Evolutionary conservation across 139 green algal genomes (phyloP).

Genomic region (Chlorella sp.): DNA sequence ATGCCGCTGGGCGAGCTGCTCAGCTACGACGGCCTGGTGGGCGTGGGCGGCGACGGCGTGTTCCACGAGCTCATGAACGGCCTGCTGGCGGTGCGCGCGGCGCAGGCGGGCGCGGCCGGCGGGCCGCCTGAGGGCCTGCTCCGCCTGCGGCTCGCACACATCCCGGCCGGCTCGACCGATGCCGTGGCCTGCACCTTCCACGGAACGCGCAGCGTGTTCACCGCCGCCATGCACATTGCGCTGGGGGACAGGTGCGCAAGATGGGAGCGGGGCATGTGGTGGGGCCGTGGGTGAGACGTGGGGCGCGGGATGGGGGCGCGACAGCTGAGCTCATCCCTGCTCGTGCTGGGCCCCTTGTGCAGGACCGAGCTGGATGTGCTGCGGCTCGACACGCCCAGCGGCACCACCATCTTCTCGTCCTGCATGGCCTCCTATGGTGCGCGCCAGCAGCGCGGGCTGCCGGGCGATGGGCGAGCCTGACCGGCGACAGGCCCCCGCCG

Average conservation of each 20-base stretch:
- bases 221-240: constrained; percentile 82
- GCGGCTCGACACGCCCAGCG: constrained; percentile 42
- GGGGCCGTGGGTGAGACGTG: no score
- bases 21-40: constrained; percentile 55
- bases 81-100: constrained; percentile 54
- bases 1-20: constrained; percentile 59
- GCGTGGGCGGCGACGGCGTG: constrained; percentile 81
- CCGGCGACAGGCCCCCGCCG: not conserved
- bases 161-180: constrained; percentile 86
- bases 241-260: constrained; percentile 77
- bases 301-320: no score
- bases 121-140: no score
- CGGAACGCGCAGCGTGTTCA: constrained; percentile 65
- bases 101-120: not conserved
- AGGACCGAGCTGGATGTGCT: constrained; percentile 73
- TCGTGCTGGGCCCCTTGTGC: no score
- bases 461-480: not conserved
- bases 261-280: no score
- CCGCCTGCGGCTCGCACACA: constrained; percentile 73
- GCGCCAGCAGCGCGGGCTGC: not conserved
- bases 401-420: constrained; percentile 29
- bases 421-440: constrained; percentile 48
- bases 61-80: constrained; percentile 91
- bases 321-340: no score
- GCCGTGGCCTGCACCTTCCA: constrained; percentile 84